Percentiles rank a stretch among this genome's conserved stretches.
These are phyloP conservation scores for Sporothrix brunneoviolacea DNA, from an alignment of 2,329 filamentous ascomycete genomes.

Conservation along the genomic window DNA sequence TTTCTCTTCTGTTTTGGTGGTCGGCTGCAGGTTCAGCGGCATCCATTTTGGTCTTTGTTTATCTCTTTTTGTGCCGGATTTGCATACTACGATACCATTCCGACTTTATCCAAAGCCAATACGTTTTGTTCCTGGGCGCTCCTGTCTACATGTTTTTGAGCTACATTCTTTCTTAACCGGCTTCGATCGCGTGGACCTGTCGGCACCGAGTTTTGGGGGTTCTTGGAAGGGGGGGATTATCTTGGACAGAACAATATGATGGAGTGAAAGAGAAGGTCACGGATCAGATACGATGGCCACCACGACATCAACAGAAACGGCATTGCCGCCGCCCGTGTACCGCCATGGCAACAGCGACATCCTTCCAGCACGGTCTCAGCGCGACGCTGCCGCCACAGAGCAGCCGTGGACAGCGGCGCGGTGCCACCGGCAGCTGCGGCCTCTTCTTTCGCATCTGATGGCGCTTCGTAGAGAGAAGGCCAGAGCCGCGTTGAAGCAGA, in stretches of 20 bases:
- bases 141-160: too few relatives aligned
- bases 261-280: not conserved
- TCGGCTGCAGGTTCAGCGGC: too few relatives aligned
- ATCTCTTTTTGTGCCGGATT: not conserved
- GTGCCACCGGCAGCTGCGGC: slow-evolving; percentile 41
- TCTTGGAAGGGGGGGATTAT: too few relatives aligned
- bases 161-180: too few relatives aligned
- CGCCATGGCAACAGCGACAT: slow-evolving; percentile 13
- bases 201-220: too few relatives aligned
- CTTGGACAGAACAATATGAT: not conserved
- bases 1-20: too few relatives aligned
- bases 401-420: slow-evolving; percentile 41
- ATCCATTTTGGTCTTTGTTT: not conserved
- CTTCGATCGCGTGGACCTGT: too few relatives aligned
- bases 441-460: slow-evolving; percentile 37
- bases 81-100: not conserved
- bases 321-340: not conserved
- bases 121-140: too few relatives aligned
- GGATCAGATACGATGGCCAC: slow-evolving; percentile 5
- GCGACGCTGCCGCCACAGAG: slow-evolving; percentile 5
- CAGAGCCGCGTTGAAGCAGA: not conserved
- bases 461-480: slow-evolving; percentile 30
- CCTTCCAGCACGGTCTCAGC: slow-evolving; percentile 3
- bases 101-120: too few relatives aligned
- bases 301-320: not conserved